phyloP scores from a whole-genome alignment of 352 stramenopile species.

The Pythium dissotocum region DNA sequence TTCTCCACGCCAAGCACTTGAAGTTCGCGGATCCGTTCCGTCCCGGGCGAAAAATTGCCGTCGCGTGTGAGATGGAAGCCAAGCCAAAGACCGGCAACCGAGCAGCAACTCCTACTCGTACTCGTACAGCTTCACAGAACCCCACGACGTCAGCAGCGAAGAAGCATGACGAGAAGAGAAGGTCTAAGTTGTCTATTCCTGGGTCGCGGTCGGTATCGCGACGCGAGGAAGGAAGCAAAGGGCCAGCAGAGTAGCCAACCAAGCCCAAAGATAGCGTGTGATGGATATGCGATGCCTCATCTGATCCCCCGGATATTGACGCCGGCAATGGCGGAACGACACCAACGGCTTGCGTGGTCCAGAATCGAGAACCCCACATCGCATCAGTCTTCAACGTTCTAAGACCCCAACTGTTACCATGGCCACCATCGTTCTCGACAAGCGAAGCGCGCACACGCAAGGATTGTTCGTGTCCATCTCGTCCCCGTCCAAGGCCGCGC shows the following conservation, averaged over 20 bases:
- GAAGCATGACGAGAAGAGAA: background rate
- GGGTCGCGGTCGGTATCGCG: constrained; percentile 1
- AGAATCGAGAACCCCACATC: background rate
- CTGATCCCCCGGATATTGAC: background rate
- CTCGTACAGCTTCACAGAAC: background rate
- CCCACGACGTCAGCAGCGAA: background rate
- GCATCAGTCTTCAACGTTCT: background rate
- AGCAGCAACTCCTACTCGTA: background rate
- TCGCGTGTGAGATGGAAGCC: constrained; percentile 20
- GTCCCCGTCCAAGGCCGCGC: constrained; percentile 10
- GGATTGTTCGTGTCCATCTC: constrained; percentile 14
- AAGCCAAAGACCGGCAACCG: background rate
- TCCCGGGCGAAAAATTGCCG: constrained; percentile 25
- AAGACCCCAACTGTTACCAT: background rate
- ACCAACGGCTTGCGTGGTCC: background rate
- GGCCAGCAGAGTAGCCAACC: background rate
- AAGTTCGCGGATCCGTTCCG: constrained; percentile 51
- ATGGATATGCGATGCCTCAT: constrained; percentile 6
- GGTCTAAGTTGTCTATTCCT: background rate
- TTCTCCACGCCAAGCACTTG: constrained; percentile 55
- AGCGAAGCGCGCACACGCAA: background rate
- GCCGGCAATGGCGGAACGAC: background rate
- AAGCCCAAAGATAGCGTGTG: constrained; percentile 11
- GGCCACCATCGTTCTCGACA: constrained; percentile 11
- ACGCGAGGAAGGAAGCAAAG: constrained; percentile 12